Percentiles rank a stretch among this genome's conserved stretches.
phyloP scores from a whole-genome alignment of 208 protist genomes.

The Porcisia hertigi region DNA sequence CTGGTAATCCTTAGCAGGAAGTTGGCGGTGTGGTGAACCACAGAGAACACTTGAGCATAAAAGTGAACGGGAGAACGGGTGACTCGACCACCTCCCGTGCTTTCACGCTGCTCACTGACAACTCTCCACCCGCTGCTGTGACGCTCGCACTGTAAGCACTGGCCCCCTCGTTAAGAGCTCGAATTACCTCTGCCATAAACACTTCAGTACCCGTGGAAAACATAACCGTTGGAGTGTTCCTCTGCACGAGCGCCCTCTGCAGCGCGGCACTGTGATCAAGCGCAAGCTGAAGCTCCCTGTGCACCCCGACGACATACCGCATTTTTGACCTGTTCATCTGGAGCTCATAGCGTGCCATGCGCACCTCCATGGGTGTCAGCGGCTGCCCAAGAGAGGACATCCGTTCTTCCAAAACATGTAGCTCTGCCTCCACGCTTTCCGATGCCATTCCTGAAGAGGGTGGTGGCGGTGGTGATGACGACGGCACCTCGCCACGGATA shows the following conservation, averaged over 20 bases:
- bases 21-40: slow-evolving; percentile 58
- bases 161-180: slow-evolving; percentile 45
- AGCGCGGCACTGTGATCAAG: slow-evolving; percentile 48
- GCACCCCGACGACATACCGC: slow-evolving; percentile 87
- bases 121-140: neutral
- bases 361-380: slow-evolving; percentile 44
- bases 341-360: slow-evolving; percentile 81
- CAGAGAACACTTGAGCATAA: slow-evolving; percentile 90
- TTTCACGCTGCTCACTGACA: slow-evolving; percentile 39
- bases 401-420: slow-evolving; percentile 51
- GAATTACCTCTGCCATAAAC: slow-evolving; percentile 54
- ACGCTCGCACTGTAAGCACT: slow-evolving; percentile 21
- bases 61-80: slow-evolving; percentile 88
- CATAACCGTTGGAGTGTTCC: neutral
- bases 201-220: slow-evolving; percentile 22
- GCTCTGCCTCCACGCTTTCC: slow-evolving; percentile 34
- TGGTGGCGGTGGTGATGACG: slow-evolving; percentile 1
- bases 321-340: slow-evolving; percentile 63
- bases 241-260: neutral
- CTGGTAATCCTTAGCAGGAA: neutral
- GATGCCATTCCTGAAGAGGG: neutral
- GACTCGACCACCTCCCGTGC: slow-evolving; percentile 27
- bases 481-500: slow-evolving; percentile 74
- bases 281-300: slow-evolving; percentile 65
- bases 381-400: slow-evolving; percentile 48